Conservation (phyloP, 1,284 basidiomycete species). For the Puccinia coronata region DNA sequence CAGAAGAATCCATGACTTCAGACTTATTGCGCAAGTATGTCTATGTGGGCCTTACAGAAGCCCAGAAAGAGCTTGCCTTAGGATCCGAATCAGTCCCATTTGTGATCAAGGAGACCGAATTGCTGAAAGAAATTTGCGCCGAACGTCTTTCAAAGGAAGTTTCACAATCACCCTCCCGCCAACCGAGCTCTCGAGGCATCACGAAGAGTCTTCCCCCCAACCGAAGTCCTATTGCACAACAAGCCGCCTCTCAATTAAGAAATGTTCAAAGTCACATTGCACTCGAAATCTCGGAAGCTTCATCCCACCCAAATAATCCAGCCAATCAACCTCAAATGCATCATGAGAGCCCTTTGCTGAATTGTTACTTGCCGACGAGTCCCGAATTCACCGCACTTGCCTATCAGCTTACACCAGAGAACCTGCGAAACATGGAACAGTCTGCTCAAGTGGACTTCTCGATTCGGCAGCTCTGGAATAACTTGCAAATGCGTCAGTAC, state of each 20-base stretch:
- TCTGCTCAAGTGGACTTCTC: not conserved
- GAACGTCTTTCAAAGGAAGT: conserved; percentile 7
- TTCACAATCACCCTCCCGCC: not conserved
- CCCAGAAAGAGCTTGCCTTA: conserved; percentile 49
- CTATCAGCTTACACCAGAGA: not conserved
- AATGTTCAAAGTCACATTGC: conserved; percentile 20
- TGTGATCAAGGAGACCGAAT: conserved; percentile 2
- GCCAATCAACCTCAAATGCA: not conserved
- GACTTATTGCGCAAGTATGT: conserved; percentile 55
- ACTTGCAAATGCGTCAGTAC: conserved; percentile 24
- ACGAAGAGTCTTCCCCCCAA: not conserved
- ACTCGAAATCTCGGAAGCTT: conserved; percentile 9
- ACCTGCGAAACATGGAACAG: not conserved
- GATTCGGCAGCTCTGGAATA: conserved; percentile 12
- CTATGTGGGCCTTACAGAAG: conserved; percentile 54
- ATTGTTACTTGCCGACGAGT: not conserved
- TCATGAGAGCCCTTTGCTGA: not conserved
- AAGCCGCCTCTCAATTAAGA: conserved; percentile 1
- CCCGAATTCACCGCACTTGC: not conserved
- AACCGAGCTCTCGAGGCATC: not conserved
- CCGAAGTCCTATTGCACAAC: not conserved
- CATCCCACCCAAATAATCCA: not conserved
- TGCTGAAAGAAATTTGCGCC: conserved; percentile 13
- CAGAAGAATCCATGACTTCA: conserved; percentile 54
- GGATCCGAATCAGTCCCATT: conserved; percentile 13